Evolutionary conservation across 2,329 filamentous ascomycete species (phyloP).

Genomic region (Orbilia oligospora): DNA sequence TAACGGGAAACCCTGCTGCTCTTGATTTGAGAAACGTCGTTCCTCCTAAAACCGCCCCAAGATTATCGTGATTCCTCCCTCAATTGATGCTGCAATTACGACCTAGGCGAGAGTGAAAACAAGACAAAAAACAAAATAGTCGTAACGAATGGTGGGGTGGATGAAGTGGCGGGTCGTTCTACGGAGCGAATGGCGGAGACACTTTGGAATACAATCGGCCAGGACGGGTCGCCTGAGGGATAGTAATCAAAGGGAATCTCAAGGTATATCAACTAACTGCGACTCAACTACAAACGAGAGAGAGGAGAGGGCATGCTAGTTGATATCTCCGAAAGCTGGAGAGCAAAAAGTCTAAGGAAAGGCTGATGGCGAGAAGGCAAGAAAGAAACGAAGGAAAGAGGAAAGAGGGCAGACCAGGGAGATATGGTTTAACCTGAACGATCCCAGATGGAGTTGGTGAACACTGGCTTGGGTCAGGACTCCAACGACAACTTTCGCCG

Average conservation of each 20-base stretch:
- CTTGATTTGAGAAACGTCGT: slow-evolving; percentile 24
- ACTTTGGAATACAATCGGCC: slow-evolving; percentile 37
- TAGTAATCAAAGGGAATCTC: slow-evolving; percentile 57
- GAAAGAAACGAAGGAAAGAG: slow-evolving; percentile 59
- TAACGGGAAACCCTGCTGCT: slow-evolving; percentile 28
- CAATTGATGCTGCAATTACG: slow-evolving; percentile 44
- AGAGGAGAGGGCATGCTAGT: slow-evolving; percentile 60
- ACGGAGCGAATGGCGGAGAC: slow-evolving; percentile 58
- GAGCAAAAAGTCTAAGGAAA: slow-evolving; percentile 55
- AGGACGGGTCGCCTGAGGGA: slow-evolving; percentile 41
- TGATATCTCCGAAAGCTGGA: slow-evolving; percentile 59
- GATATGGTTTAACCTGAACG: slow-evolving; percentile 57
- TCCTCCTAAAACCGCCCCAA: slow-evolving; percentile 45
- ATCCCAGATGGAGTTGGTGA: slow-evolving; percentile 60
- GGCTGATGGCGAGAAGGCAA: slow-evolving; percentile 52
- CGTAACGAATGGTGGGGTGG: slow-evolving; percentile 64
- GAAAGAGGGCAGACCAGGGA: slow-evolving; percentile 48
- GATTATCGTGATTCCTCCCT: slow-evolving; percentile 58
- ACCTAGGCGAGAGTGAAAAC: slow-evolving; percentile 28
- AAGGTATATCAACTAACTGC: slow-evolving; percentile 62
- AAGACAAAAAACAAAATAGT: slow-evolving; percentile 30
- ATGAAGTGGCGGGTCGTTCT: slow-evolving; percentile 47
- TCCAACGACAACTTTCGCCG: slow-evolving; percentile 44
- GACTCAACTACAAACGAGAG: slow-evolving; percentile 60
- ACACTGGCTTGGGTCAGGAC: slow-evolving; percentile 57